Base-by-base conservation (phyloP, 257 asterid species). In the Przewalskia tangutica region DNA sequence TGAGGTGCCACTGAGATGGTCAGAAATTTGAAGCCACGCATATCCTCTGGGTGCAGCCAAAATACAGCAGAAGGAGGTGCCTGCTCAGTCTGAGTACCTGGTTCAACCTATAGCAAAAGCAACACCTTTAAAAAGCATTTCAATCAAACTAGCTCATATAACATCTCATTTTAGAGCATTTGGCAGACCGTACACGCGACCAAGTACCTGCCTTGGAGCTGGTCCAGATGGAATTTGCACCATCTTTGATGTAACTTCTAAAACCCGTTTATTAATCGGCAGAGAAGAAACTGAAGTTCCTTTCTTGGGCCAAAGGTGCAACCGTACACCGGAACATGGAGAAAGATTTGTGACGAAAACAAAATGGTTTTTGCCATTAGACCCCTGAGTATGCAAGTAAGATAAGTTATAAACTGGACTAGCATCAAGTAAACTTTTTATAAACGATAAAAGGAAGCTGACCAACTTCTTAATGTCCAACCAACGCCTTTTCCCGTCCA, bases 401-500 rank as follows among this genome's bases (percentile, higher is more conserved):
- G 48, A 18, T 64, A 48, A 50, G 76, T 81, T 70, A 81, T 63
- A 54, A 81, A 51, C 66, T 48, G 79, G 79, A 73, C 20, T 20
- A 75, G 79, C 62, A 50, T 50, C 55, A 58, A 38, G 70, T 48
- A 71, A 68, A 55, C 20, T 84, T 55, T 27, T 59, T 32, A 40
- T 78, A 81, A 84, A 83, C 58, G 50, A 83, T 54, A 81, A 77
- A 79, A 82, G 85, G 88, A 75, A 75, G 85, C 94, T 89, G 80
- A 96, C 99, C 95, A 94, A 93, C 88, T 91, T 91, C 77, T 91
- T 92, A 87, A 96, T 91, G 92, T 96, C 99, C 90, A 96, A 82
- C 99, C 98, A 96, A 75, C 99, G 90, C 77, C 97, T 92, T 90
- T 97, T 90, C 84, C 99, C 99, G 88, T 96, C 99, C 99, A 94